Evolutionary conservation across 2,329 filamentous ascomycete species (phyloP).

Genomic region (Trichoderma sp.): DNA sequence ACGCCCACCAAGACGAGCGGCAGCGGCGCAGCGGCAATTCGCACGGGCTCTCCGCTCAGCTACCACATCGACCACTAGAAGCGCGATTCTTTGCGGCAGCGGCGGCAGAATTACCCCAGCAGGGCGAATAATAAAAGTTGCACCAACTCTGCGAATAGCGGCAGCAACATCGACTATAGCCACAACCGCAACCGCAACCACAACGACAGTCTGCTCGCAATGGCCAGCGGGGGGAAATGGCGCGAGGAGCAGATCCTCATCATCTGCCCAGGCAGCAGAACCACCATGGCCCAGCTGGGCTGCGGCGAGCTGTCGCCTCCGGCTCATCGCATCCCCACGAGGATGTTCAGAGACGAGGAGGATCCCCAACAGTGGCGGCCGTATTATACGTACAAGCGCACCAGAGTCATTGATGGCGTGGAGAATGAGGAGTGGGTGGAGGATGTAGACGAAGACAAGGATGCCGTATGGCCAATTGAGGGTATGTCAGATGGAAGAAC

Average conservation of each 20-base stretch:
- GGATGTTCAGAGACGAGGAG: conserved; percentile 89
- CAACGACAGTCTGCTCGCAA: conserved; percentile 31
- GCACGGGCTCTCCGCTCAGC: neutral
- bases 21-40: neutral
- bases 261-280: conserved; percentile 81
- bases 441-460: conserved; percentile 82
- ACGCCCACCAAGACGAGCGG: conserved; percentile 5
- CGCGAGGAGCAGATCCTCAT: conserved; percentile 65
- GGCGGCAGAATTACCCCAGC: neutral
- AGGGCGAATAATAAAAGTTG: neutral
- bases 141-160: neutral
- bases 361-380: conserved; percentile 70
- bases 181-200: no score
- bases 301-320: conserved; percentile 89
- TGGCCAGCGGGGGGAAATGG: conserved; percentile 60
- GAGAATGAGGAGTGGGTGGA: conserved; percentile 76
- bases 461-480: conserved; percentile 81
- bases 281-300: conserved; percentile 86
- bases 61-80: conserved; percentile 13
- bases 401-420: conserved; percentile 48
- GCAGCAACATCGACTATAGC: neutral
- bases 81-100: neutral
- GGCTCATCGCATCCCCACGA: conserved; percentile 79
- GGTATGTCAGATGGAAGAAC: conserved; percentile 37
- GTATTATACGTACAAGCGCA: conserved; percentile 69